A percentile compares a stretch with the other conserved stretches of the same genome.
Evolutionary conservation across 176 grass and related monocot genomes (phyloP).

Genomic region (Oryza glumipatula): DNA sequence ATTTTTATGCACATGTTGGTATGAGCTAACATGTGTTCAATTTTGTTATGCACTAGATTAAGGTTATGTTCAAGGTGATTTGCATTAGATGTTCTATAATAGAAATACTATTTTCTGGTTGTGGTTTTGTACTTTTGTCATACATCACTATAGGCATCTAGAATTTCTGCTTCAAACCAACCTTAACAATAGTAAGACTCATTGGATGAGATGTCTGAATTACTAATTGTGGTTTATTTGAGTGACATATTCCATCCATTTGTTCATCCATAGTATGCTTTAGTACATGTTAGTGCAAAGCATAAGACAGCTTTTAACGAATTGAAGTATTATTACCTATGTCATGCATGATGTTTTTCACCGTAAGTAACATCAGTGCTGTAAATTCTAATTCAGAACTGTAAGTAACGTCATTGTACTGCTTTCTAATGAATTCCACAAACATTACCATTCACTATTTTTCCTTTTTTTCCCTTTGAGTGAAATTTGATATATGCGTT

Average conservation of each 20-base stretch:
- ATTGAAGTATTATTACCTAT: background rate
- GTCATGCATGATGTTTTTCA: background rate
- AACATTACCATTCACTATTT: background rate
- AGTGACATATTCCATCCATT: background rate
- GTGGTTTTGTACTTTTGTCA: conserved; percentile 7
- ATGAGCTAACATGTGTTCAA: conserved; percentile 2
- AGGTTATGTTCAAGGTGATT: background rate
- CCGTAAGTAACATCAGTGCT: background rate
- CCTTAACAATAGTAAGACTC: background rate
- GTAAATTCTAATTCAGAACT: conserved; percentile 5
- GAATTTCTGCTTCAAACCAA: conserved; percentile 8
- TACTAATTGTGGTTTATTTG: background rate
- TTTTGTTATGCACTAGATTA: background rate
- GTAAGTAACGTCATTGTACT: background rate
- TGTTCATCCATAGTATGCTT: background rate
- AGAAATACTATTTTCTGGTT: background rate
- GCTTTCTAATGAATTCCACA: background rate
- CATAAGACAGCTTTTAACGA: background rate
- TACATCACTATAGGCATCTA: background rate
- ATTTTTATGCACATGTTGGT: background rate
- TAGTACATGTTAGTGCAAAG: conserved; percentile 12
- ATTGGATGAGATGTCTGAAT: conserved; percentile 19
- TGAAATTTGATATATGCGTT: conserved; percentile 1
- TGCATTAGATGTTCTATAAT: conserved; percentile 10
- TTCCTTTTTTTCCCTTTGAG: background rate